Conservation (phyloP, 2,329 filamentous ascomycete genomes). For the Pestalotiopsis sp. region DNA sequence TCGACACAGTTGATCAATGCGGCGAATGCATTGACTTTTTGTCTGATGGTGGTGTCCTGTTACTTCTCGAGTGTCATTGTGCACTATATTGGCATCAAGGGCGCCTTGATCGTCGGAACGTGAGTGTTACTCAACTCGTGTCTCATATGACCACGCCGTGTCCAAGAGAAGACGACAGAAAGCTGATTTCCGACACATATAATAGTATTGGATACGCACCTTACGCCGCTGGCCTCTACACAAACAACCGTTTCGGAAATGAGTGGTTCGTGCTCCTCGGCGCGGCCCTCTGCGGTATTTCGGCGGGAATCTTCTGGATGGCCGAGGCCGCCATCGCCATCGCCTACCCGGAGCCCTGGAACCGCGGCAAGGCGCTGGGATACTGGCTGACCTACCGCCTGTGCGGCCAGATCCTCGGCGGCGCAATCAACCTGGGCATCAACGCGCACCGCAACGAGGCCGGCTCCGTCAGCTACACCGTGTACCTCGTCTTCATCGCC, state of each 20-base stretch:
- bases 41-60: conserved; percentile 73
- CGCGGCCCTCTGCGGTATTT: conserved; percentile 69
- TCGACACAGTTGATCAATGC: conserved; percentile 69
- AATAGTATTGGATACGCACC: conserved; percentile 66
- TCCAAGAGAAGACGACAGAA: background rate
- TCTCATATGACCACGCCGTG: background rate
- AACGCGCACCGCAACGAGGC: conserved; percentile 59
- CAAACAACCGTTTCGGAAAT: conserved; percentile 69
- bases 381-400: conserved; percentile 67
- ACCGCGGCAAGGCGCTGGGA: conserved; percentile 65
- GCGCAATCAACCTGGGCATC: conserved; percentile 70
- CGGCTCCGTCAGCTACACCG: conserved; percentile 69
- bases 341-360: conserved; percentile 71
- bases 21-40: conserved; percentile 72
- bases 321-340: conserved; percentile 75
- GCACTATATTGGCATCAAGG: conserved; percentile 70
- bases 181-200: background rate
- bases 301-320: conserved; percentile 76
- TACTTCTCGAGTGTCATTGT: conserved; percentile 67
- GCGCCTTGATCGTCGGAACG: conserved; percentile 72
- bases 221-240: conserved; percentile 71
- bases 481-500: conserved; percentile 72
- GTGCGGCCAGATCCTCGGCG: conserved; percentile 69
- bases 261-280: conserved; percentile 72
- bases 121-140: conserved; percentile 31